Evolutionary conservation across 768 basidiomycete genomes (phyloP), one percentile per base, ranked within the genome.

Genomic region (Leccinum truebloodii): DNA sequence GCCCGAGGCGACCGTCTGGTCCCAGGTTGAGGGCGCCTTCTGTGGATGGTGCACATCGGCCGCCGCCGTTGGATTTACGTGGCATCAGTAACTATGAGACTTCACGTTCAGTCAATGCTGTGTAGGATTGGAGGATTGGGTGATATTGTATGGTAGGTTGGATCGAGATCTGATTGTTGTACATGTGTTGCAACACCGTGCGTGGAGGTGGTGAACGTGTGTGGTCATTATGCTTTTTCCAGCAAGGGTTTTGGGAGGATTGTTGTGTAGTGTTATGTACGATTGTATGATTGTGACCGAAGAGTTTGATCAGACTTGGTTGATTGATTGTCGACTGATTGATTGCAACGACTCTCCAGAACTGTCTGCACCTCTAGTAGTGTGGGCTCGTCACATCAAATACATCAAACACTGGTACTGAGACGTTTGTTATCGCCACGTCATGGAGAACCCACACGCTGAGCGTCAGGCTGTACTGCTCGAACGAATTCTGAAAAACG

Each of bases 401-500:
- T 2, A 41, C 39, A 10, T 34, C 32, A 34, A 34, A 34, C 10
- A 32, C 34, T 2, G 1, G 32, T 34, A 12, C 32, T 34, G 32
- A 34, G 32, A 35, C 52, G 32, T 28, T 51, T 20, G 16, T n/a
- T 41, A 41, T 44, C 52, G 44, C 59, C 59, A 49, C 61, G 58
- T 49, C 58, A 62, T 97, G 95, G 94, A 97, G 76, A 96, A 96
- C 73, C 95, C 95, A 22, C 94, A 98, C 67, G 92, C 92, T 54
- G 94, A 95, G 75, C 83, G 91, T 48, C 95, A 98, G 71, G 93
- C 92, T 34, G 87, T 95, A 51, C 83, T 96, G 20, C 81, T 97
- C 3, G 92, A 96, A 66, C 84, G 95, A 28, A 95, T 98, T 67
- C 78, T 94, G 26, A 95, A 95, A 77, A 96, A 93, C 65, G 85